Evolutionary conservation across 768 basidiomycete species (phyloP).

Genomic region (Leccinum truebloodii): DNA sequence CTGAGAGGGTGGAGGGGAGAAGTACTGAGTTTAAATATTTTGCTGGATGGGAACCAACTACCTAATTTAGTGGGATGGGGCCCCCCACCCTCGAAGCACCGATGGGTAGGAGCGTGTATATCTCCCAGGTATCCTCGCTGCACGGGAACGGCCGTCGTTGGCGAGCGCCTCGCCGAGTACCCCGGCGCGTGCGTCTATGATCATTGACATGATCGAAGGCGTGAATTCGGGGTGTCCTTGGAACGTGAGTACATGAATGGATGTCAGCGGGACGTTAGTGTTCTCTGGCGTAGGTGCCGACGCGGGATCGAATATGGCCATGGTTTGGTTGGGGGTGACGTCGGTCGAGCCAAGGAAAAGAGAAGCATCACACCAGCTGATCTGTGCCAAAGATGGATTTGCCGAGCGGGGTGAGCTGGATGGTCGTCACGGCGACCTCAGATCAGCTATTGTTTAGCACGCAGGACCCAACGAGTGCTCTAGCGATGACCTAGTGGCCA

Average conservation of each 20-base stretch:
- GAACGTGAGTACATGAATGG: not conserved
- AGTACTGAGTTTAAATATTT: too few relatives aligned
- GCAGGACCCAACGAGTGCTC: conserved; percentile 73
- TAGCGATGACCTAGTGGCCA: conserved; percentile 81
- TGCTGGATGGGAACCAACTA: too few relatives aligned
- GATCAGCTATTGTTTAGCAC: conserved; percentile 67
- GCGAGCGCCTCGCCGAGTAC: conserved; percentile 46
- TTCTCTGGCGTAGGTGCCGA: not conserved
- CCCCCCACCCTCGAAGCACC: too few relatives aligned
- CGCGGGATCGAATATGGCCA: not conserved
- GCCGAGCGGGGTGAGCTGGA: conserved; percentile 71
- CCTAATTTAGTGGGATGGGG: too few relatives aligned
- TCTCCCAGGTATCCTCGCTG: conserved; percentile 26
- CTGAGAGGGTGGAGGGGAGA: too few relatives aligned
- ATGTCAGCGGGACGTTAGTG: not conserved
- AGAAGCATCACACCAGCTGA: conserved; percentile 34
- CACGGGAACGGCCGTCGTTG: conserved; percentile 38
- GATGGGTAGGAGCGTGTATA: too few relatives aligned
- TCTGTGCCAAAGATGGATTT: conserved; percentile 63
- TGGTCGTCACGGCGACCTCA: conserved; percentile 77
- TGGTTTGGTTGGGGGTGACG: not conserved
- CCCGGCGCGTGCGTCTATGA: conserved; percentile 43
- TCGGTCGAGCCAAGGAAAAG: not conserved
- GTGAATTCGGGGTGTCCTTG: conserved; percentile 96
- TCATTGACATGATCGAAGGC: conserved; percentile 47